These are phyloP conservation scores for Nigrospora oryzae DNA, from an alignment of 2,329 filamentous ascomycete genomes.

Conservation along the genomic window DNA sequence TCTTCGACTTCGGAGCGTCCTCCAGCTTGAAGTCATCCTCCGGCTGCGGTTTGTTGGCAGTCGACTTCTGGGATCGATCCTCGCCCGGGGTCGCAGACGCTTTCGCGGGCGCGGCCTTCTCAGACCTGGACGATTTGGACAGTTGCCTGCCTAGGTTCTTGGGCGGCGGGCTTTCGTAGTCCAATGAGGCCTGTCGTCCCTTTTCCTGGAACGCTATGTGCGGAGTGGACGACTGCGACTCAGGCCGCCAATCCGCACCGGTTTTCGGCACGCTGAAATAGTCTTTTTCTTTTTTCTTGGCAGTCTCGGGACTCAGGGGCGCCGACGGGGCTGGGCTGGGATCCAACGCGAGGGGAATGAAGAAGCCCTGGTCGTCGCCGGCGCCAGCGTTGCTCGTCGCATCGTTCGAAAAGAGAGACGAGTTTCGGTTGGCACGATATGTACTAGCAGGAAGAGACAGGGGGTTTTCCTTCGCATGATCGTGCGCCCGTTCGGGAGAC, in stretches of 20 bases:
- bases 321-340: slow-evolving; percentile 52
- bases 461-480: slow-evolving; percentile 42
- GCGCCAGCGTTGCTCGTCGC: slow-evolving; percentile 28
- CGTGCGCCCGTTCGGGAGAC: slow-evolving; percentile 44
- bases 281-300: slow-evolving; percentile 46
- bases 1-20: slow-evolving; percentile 65
- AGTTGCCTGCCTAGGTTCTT: slow-evolving; percentile 39
- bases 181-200: slow-evolving; percentile 55
- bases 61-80: slow-evolving; percentile 26
- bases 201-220: slow-evolving; percentile 91
- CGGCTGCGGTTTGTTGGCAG: slow-evolving; percentile 25
- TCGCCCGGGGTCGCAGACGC: slow-evolving; percentile 23
- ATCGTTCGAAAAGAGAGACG: slow-evolving; percentile 50
- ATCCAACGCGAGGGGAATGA: slow-evolving; percentile 69
- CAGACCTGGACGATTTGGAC: slow-evolving; percentile 32
- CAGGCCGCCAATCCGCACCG: slow-evolving; percentile 34
- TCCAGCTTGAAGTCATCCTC: slow-evolving; percentile 68
- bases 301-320: slow-evolving; percentile 27
- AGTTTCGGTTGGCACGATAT: slow-evolving; percentile 73
- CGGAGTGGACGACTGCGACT: slow-evolving; percentile 57
- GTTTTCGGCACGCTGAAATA: slow-evolving; percentile 45
- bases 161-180: slow-evolving; percentile 45
- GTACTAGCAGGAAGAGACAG: slow-evolving; percentile 65
- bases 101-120: slow-evolving; percentile 22
- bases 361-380: slow-evolving; percentile 60